Conservation (phyloP, 225 moss, liverwort and hornwort genomes). For the Sphagnum tenellum region DNA sequence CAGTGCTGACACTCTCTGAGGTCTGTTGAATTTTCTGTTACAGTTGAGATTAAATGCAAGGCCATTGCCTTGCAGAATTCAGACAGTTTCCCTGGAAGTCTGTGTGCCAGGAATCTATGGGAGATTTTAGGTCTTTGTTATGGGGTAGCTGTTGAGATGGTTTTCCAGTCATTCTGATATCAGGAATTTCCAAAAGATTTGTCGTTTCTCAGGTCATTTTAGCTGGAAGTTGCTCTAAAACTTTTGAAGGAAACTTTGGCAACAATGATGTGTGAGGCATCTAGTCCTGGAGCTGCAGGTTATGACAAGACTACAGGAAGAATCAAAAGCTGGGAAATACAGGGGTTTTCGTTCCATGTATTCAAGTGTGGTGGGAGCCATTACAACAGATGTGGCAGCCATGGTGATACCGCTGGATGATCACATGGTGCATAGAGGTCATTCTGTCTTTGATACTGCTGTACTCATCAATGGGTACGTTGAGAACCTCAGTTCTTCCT, state of each 20-base stretch:
- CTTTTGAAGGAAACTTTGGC: no score
- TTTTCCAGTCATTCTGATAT: no score
- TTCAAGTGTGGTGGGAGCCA: constrained; percentile 80
- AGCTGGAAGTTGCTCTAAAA: no score
- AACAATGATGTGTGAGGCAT: background rate
- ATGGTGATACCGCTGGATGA: constrained; percentile 92
- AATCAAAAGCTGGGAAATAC: constrained; percentile 7
- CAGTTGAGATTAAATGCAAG: no score
- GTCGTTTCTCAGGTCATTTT: background rate
- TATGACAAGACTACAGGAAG: constrained; percentile 40
- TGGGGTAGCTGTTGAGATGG: no score
- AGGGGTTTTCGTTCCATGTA: constrained; percentile 62
- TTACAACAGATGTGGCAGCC: constrained; percentile 78
- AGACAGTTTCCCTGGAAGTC: no score
- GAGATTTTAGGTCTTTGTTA: no score
- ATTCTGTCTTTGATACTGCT: constrained; percentile 82
- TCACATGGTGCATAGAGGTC: constrained; percentile 97
- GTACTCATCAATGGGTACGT: constrained; percentile 57
- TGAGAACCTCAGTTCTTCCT: no score
- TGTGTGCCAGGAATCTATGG: no score
- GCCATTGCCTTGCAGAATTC: no score
- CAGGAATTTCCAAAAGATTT: no score
- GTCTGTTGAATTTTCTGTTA: constrained; percentile 6
- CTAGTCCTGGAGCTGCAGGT: constrained; percentile 30
- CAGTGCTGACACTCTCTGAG: constrained; percentile 33